Base-by-base conservation (phyloP, 306 rosid species). In the Cucurbita pepo region DNA sequence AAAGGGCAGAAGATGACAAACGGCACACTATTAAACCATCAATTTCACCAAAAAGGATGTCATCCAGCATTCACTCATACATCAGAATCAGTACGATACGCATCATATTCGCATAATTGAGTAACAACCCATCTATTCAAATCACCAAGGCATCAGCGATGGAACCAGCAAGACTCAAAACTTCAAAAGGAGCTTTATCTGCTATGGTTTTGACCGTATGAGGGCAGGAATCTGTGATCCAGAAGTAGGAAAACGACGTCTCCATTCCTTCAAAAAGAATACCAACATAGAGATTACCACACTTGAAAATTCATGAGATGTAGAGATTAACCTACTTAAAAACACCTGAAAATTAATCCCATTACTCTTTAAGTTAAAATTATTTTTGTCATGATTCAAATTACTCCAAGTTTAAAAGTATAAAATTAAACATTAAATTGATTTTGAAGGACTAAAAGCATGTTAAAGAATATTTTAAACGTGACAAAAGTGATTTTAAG, bases 151-250 rank as follows among this genome's bases (percentile, higher is more conserved):
- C 90, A 79, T 84, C 84, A 14, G 99, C 92, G 74, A 91, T 94
- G 53, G 99, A 89, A 58, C 88, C 90, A 15, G 99, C 99, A 8
- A 94, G 91, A 78, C 95, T 91, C 78, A 94, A 16, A 21, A 94
- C 89, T 86, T 91, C 96, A 72, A 89, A 94, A 57, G 97, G 97
- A 78, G 97, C 95, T 76, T 77, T 79, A 72, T 91, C 79, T 58
- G 76, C 85, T 36, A 91, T 79, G 38, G 88, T 92, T 81, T 88
- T 83, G 84, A 89, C 96, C 34, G 97, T 94, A 3, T 81, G 83
- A 0, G 97, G 91, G 84, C 97, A 94, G 73, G 97, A 94, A 85
- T 94, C 99, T 37, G 97, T 94, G 81, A 89, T 94, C 97, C 99
- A 94, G 75, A 94, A 94, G 87, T 88, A 74, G 57, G 97, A 69